Evolutionary conservation across 163 green algal species (phyloP).

Genomic region (Volvox carteri): DNA sequence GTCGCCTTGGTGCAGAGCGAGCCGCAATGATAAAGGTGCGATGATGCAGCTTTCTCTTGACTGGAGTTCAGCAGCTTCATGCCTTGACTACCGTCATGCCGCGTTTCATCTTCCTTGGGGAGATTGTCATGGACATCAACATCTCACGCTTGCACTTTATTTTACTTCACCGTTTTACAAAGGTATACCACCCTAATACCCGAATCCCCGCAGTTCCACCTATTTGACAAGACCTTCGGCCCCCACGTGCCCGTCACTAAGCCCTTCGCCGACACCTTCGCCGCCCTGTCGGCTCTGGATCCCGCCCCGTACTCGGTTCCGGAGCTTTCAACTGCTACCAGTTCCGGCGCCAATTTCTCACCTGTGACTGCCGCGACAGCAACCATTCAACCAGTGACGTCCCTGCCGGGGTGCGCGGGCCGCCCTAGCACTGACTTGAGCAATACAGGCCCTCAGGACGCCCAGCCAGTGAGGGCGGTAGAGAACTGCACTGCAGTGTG

Average conservation of each 20-base stretch:
- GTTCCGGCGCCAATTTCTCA: background rate
- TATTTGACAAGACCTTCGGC: background rate
- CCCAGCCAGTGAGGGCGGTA: background rate
- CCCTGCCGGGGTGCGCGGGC: background rate
- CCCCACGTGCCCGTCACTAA: background rate
- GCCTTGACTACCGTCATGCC: too few relatives aligned
- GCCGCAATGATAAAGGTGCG: background rate
- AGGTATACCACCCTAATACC: too few relatives aligned
- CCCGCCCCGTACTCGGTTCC: conserved; percentile 1
- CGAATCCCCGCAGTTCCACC: background rate
- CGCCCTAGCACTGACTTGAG: background rate
- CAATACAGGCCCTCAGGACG: background rate
- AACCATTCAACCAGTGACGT: background rate
- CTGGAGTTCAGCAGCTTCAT: too few relatives aligned
- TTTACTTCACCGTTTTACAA: too few relatives aligned
- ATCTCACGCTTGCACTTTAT: too few relatives aligned
- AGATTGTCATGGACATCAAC: too few relatives aligned
- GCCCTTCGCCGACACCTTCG: background rate
- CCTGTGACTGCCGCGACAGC: background rate
- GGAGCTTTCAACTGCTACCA: background rate
- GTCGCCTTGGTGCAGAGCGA: background rate
- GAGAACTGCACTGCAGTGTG: background rate
- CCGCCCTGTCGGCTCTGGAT: background rate
- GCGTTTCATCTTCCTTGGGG: too few relatives aligned
- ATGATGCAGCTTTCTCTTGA: too few relatives aligned